These are phyloP conservation scores for Jatropha podagrica DNA, from an alignment of 441 rosid genomes.

Conservation along the genomic window DNA sequence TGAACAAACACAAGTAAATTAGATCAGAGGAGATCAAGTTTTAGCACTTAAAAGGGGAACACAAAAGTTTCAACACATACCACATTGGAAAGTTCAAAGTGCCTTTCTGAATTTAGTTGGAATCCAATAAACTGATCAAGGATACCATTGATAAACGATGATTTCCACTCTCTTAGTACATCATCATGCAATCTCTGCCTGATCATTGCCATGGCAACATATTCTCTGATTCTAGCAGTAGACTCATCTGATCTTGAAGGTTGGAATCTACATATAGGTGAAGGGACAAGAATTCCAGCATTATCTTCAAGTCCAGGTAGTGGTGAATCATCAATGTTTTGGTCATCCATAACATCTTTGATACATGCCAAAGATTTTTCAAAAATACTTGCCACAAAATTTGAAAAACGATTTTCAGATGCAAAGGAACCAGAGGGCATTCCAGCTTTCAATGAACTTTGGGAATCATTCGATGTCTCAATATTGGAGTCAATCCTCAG, in stretches of 20 bases:
- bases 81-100: constrained; percentile 24
- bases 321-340: constrained; percentile 52
- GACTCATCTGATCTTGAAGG: constrained; percentile 44
- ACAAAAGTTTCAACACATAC: constrained; percentile 26
- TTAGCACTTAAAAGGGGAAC: not conserved
- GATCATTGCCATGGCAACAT: constrained; percentile 69
- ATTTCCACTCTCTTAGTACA: constrained; percentile 67
- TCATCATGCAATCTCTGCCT: constrained; percentile 78
- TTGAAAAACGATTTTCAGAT: constrained; percentile 39
- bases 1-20: not conserved
- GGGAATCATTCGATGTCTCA: constrained; percentile 32
- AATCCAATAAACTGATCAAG: constrained; percentile 47
- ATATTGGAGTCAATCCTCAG: constrained; percentile 26
- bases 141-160: constrained; percentile 39
- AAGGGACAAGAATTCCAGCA: constrained; percentile 32
- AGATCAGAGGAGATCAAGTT: not conserved
- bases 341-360: constrained; percentile 36
- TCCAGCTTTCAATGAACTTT: constrained; percentile 32
- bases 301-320: constrained; percentile 70
- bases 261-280: constrained; percentile 37
- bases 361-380: constrained; percentile 35
- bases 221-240: constrained; percentile 50
- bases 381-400: constrained; percentile 45
- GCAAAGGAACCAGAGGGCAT: constrained; percentile 29
- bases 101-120: constrained; percentile 30